A percentile compares a stretch with the other conserved stretches of the same genome.
Conservation (phyloP, 2,329 filamentous ascomycete species). For the Fusarium burgessii region DNA sequence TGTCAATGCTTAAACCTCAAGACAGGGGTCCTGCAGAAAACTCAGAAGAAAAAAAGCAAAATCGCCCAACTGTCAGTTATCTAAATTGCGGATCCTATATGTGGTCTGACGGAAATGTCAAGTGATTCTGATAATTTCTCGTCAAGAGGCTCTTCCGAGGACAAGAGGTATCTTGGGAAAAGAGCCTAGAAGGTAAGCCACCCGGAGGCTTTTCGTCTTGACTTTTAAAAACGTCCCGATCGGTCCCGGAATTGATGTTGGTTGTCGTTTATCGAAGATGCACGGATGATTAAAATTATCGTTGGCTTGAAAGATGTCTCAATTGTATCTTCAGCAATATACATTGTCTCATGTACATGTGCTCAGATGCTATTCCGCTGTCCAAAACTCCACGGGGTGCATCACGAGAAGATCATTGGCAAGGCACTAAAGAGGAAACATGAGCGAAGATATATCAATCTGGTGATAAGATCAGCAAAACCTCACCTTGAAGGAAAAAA, state of each 20-base stretch:
- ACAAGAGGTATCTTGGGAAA: neutral
- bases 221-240: conserved; percentile 4
- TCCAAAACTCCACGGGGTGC: neutral
- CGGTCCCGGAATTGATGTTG: conserved; percentile 25
- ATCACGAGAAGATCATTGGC: neutral
- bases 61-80: conserved; percentile 3
- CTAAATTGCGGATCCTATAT: conserved; percentile 19
- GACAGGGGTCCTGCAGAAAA: conserved; percentile 18
- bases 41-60: conserved; percentile 1
- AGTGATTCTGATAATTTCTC: neutral
- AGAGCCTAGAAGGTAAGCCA: neutral
- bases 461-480: neutral
- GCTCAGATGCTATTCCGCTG: neutral
- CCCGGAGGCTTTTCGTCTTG: conserved; percentile 34
- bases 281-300: neutral
- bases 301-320: neutral
- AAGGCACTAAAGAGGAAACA: neutral
- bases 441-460: conserved; percentile 6
- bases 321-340: neutral
- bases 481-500: neutral
- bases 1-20: conserved; percentile 21
- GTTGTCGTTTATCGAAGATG: neutral
- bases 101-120: neutral
- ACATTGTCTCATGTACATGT: neutral
- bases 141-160: neutral